Conservation (phyloP, 2,329 filamentous ascomycete genomes). For the Fusarium longipes region DNA sequence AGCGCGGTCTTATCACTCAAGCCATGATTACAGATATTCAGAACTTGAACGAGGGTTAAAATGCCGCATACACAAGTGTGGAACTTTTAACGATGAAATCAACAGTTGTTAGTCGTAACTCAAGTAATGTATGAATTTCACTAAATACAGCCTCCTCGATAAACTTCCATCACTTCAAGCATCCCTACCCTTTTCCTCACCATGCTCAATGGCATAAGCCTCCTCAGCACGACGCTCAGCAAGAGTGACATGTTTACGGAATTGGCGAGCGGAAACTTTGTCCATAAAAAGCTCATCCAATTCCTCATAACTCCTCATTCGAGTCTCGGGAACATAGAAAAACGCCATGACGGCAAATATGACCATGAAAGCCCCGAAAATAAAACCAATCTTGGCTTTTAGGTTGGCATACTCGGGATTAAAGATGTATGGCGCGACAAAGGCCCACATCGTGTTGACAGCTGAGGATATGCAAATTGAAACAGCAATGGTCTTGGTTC, state of each 20-base stretch:
- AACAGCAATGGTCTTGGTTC: constrained; percentile 57
- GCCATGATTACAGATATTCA: constrained; percentile 42
- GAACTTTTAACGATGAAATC: too few species aligned
- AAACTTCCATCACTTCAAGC: not conserved
- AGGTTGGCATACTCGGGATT: constrained; percentile 51
- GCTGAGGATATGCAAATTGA: constrained; percentile 57
- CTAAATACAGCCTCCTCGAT: too few species aligned
- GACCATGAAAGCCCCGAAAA: constrained; percentile 53
- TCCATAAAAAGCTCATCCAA: constrained; percentile 48
- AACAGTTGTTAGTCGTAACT: too few species aligned
- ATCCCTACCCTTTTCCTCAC: not conserved
- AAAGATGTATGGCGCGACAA: constrained; percentile 60
- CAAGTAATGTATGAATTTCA: too few species aligned
- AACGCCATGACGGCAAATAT: constrained; percentile 54
- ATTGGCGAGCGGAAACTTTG: constrained; percentile 38
- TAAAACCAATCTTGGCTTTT: constrained; percentile 56
- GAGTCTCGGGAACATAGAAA: constrained; percentile 61
- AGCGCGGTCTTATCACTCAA: constrained; percentile 37
- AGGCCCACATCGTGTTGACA: constrained; percentile 55
- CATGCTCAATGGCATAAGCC: constrained; percentile 34
- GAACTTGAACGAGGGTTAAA: not conserved
- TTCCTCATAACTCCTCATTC: constrained; percentile 45
- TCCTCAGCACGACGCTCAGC: constrained; percentile 43
- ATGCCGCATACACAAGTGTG: not conserved
- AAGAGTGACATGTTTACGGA: constrained; percentile 39